Evolutionary conservation across 2,329 filamentous ascomycete species (phyloP).

Genomic region (Pseudogymnoascus verrucosus): DNA sequence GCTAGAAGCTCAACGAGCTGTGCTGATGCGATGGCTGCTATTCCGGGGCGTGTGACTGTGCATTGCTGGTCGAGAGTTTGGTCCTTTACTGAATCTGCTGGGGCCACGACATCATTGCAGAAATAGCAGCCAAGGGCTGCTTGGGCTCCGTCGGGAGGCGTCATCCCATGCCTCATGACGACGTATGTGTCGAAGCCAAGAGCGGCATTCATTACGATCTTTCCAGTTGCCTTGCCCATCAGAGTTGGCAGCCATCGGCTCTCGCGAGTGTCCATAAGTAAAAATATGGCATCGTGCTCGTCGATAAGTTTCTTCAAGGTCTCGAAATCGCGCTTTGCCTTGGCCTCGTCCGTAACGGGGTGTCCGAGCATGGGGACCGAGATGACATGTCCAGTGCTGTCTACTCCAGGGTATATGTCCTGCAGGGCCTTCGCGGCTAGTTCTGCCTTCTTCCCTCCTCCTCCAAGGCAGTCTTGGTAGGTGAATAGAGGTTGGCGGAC

Average conservation of each 20-base stretch:
- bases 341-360: conserved; percentile 65
- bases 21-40: conserved; percentile 86
- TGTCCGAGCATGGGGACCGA: conserved; percentile 95
- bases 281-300: conserved; percentile 83
- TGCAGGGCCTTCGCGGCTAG: conserved; percentile 72
- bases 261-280: conserved; percentile 96
- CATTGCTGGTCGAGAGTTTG: conserved; percentile 96
- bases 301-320: conserved; percentile 67
- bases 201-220: conserved; percentile 95
- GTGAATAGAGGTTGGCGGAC: conserved; percentile 89
- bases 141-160: conserved; percentile 45
- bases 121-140: conserved; percentile 89
- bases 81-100: conserved; percentile 86
- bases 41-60: conserved; percentile 88
- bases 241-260: conserved; percentile 92
- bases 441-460: conserved; percentile 75
- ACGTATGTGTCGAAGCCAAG: conserved; percentile 95
- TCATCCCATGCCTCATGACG: conserved; percentile 87
- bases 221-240: conserved; percentile 86
- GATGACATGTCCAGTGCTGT: conserved; percentile 70
- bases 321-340: conserved; percentile 66
- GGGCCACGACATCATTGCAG: conserved; percentile 95
- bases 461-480: conserved; percentile 80
- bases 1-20: conserved; percentile 84
- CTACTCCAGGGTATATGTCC: conserved; percentile 85